Base-by-base conservation (phyloP, 768 basidiomycete genomes). In the Crepidotus variabilis region DNA sequence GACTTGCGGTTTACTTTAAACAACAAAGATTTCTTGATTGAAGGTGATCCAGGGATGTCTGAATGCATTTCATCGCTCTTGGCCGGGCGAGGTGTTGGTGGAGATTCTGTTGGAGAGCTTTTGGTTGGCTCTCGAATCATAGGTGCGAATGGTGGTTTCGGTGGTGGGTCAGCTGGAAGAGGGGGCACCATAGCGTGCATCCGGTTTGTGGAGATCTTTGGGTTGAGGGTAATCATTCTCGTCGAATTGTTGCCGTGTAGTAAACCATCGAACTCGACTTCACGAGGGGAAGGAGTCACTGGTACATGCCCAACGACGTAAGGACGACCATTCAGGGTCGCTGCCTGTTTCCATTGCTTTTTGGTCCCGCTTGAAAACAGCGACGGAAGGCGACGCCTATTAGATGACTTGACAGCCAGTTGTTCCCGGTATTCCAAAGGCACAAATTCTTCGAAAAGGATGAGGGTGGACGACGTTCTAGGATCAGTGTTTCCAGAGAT, bases 391-490 rank as follows among this genome's bases (percentile, higher is more conserved):
- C 85, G 83, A n/a, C 81, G 77, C 14, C 85, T 78, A 16, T 70
- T 74, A 7, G 74, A 75, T 0, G 78, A 73, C 2, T 81, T 76
- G 14, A 78, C 75, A 6, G 84, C 83, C 6, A 95, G 78, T 61
- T 91, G 86, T 47, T 90, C 85, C 3, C 90, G 78, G 64, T 93
- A 94, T 67, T 94, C 94, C 36, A 83, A 73, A 0, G 95, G 96
- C 2, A 99, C 93, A 54, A 92, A 90, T 70, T 98, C 97, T 71
- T 99, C 94, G 60, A 93, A 95, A 6, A 98, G 73, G 52, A 97
- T 81, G 49, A 92, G 81, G 0, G 85, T 80, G 0, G 83, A 77
- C 0, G 85, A 75, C 1, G 82, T 87, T n/a, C 94, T 80, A 0
- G 91, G 91, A 65, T 94, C 91, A 1, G 61, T 59, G 16, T 43